Base-by-base conservation (phyloP, 352 stramenopile genomes). In the Phytophthora pistaciae region DNA sequence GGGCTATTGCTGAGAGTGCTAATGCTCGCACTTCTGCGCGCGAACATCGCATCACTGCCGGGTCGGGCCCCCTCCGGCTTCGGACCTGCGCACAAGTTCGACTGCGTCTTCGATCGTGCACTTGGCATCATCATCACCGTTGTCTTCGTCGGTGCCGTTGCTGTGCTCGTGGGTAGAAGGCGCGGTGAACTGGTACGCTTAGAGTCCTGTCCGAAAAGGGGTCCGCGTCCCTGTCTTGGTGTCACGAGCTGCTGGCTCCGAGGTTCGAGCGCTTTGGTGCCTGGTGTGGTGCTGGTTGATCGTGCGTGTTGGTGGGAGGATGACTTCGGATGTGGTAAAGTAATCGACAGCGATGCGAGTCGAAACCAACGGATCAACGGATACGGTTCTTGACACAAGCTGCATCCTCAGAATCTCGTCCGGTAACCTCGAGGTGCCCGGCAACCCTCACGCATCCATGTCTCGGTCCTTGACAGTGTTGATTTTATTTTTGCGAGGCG, bases 11-110 rank as follows among this genome's bases (percentile, higher is more conserved):
- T 78, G 29, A 84, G 64, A 11, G 78, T 72, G 2, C 76, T 79
- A 49, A 83, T 72, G 48, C 70, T 83, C 46, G 75, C 84, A 63
- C 82, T 87, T 67, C 88, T 83, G 42, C 80, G 79, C 21, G 84
- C 88, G 59, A 92, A 90, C 14, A 90, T 74, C 36, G 85, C 21
- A 7, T 27, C 21, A 29, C 40, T 69, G 31, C 75, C 67, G 9
- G 48, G 49, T 81, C 44, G 65, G 21, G 8, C 60, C 20, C 44
- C 57, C 16, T 84, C 73, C 29, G 64, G 55, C 53, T 81, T 77
- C 38, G 66, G 59, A 40, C 23, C 23, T 11, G 20, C 52, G 55
- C 57, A 72, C 23, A 67, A 29, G 29, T 57, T 75, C 10, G 68
- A 21, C 46, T 64, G 74, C 58, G 75, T 73, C 56, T 76, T 79